phyloP scores from a whole-genome alignment of 2,329 filamentous ascomycete species.

The Pseudogymnoascus sp. region DNA sequence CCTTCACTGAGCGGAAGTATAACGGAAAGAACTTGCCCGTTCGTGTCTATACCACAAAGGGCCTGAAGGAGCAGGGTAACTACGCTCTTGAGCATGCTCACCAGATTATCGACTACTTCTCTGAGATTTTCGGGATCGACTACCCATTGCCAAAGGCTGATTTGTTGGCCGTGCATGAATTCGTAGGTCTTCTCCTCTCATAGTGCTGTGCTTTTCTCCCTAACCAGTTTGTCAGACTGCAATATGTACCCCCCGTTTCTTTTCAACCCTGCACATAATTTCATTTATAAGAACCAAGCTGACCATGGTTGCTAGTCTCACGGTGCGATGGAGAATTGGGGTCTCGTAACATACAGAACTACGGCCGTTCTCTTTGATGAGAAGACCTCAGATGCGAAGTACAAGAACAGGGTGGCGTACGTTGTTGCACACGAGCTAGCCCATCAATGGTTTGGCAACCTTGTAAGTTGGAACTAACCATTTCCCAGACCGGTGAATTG shows the following conservation, averaged over 20 bases:
- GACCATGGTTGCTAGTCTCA: constrained; percentile 44
- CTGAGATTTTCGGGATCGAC: constrained; percentile 86
- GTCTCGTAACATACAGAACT: constrained; percentile 89
- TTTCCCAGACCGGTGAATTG: background rate
- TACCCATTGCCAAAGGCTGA: constrained; percentile 92
- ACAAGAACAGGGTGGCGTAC: constrained; percentile 91
- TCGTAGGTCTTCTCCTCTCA: constrained; percentile 48
- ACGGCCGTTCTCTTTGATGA: constrained; percentile 96
- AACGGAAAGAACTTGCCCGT: constrained; percentile 87
- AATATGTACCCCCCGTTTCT: background rate
- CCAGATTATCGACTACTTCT: constrained; percentile 93
- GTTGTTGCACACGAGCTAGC: constrained; percentile 97
- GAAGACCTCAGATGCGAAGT: constrained; percentile 78
- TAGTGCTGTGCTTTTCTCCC: background rate
- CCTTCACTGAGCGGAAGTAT: constrained; percentile 81
- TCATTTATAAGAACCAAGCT: constrained; percentile 25
- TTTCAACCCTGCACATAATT: background rate
- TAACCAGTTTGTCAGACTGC: background rate
- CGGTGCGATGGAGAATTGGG: constrained; percentile 92
- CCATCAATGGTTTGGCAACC: constrained; percentile 92
- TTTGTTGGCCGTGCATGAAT: constrained; percentile 85
- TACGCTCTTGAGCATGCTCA: constrained; percentile 88
- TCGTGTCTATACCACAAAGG: constrained; percentile 89
- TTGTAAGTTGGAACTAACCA: constrained; percentile 43
- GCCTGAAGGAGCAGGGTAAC: constrained; percentile 85